These are phyloP conservation scores for Naganishia sp. DNA, from an alignment of 1,284 basidiomycete genomes.

Conservation along the genomic window DNA sequence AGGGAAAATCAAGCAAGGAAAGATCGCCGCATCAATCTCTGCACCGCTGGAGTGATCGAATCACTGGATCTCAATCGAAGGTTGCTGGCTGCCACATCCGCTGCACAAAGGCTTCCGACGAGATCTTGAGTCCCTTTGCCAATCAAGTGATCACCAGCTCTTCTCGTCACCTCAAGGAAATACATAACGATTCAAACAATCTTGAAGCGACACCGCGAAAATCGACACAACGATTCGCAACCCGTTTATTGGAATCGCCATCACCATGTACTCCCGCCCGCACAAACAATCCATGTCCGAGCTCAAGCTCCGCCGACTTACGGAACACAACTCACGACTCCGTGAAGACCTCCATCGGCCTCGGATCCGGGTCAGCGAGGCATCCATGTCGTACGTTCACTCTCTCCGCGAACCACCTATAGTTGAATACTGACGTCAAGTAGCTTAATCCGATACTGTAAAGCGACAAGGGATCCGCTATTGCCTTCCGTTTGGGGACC, in stretches of 20 bases:
- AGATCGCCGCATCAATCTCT: neutral
- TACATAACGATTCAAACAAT: neutral
- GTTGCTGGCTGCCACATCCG: too few species aligned
- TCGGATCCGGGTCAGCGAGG: slow-evolving; percentile 84
- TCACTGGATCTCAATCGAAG: too few species aligned
- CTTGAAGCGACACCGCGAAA: neutral
- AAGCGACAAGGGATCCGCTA: slow-evolving; percentile 82
- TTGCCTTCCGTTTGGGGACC: slow-evolving; percentile 93
- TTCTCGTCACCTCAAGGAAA: neutral
- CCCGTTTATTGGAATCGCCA: neutral
- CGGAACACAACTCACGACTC: slow-evolving; percentile 89
- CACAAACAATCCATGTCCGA: slow-evolving; percentile 74
- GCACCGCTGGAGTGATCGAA: neutral
- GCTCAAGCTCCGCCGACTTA: slow-evolving; percentile 87
- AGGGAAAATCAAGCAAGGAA: neutral
- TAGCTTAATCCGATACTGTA: slow-evolving; percentile 88
- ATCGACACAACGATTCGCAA: neutral
- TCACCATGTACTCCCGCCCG: slow-evolving; percentile 36
- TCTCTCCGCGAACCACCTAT: slow-evolving; percentile 15
- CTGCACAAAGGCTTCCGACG: too few species aligned
- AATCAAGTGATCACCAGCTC: too few species aligned
- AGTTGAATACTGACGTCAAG: slow-evolving; percentile 6
- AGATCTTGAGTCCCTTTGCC: too few species aligned
- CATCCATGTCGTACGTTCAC: slow-evolving; percentile 72
- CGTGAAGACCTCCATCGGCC: slow-evolving; percentile 86